These are phyloP conservation scores for Penicillium frequentans DNA, from an alignment of 2,329 filamentous ascomycete species.

Conservation along the genomic window DNA sequence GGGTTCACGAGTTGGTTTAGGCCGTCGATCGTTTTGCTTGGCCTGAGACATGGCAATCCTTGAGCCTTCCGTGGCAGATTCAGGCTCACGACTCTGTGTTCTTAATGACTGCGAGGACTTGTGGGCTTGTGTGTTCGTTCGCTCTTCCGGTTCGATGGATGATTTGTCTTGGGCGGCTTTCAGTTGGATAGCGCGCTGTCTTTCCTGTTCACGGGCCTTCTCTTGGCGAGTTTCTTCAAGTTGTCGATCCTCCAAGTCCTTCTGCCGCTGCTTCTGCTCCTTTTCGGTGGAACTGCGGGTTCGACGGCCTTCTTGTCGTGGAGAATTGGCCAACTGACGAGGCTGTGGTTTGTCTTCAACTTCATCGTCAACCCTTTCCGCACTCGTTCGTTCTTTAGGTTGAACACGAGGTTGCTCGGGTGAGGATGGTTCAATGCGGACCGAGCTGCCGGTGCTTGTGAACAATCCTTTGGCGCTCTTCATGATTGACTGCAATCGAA, in stretches of 20 bases:
- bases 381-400: slow-evolving; percentile 26
- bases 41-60: slow-evolving; percentile 28
- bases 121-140: slow-evolving; percentile 15
- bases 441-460: slow-evolving; percentile 67
- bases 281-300: slow-evolving; percentile 62
- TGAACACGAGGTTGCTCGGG: slow-evolving; percentile 37
- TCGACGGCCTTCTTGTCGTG: slow-evolving; percentile 44
- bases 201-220: slow-evolving; percentile 36
- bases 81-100: slow-evolving; percentile 33
- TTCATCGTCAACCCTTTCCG: slow-evolving; percentile 17
- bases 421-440: slow-evolving; percentile 56
- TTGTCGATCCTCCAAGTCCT: slow-evolving; percentile 33
- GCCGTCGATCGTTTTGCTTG: slow-evolving; percentile 43
- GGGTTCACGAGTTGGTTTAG: slow-evolving; percentile 45
- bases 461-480: slow-evolving; percentile 85
- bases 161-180: slow-evolving; percentile 35
- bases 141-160: slow-evolving; percentile 35
- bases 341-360: slow-evolving; percentile 15
- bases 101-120: slow-evolving; percentile 28
- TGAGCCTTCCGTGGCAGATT: slow-evolving; percentile 27
- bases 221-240: slow-evolving; percentile 39
- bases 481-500: slow-evolving; percentile 85
- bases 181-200: slow-evolving; percentile 30
- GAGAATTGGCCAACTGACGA: slow-evolving; percentile 30
- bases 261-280: slow-evolving; percentile 43